A percentile compares a stretch with the other conserved stretches of the same genome.
These are phyloP conservation scores for Backusella westeae DNA, from an alignment of 192 early-diverging fungal genomes.

Conservation along the genomic window DNA sequence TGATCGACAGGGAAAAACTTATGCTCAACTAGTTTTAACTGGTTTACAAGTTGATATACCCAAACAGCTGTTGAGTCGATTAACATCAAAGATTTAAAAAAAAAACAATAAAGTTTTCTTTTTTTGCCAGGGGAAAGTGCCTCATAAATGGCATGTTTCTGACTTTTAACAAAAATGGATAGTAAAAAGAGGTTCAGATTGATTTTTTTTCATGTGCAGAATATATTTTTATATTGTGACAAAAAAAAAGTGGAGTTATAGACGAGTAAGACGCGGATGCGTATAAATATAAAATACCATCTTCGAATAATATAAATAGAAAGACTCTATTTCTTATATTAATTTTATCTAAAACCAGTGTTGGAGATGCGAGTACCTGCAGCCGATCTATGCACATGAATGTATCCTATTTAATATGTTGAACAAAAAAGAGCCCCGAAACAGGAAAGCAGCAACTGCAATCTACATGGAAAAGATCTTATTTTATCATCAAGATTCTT, in stretches of 20 bases:
- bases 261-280: background rate
- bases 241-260: background rate
- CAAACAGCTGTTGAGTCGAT: background rate
- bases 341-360: too few relatives aligned
- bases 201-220: background rate
- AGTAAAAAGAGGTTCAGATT: background rate
- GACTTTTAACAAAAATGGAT: background rate
- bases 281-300: background rate
- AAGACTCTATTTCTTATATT: background rate
- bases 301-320: background rate
- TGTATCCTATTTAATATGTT: background rate
- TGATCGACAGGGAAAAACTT: conserved; percentile 68
- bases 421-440: background rate
- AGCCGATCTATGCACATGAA: background rate
- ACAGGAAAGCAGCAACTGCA: background rate
- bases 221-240: background rate
- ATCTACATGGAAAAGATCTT: background rate
- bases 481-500: too few relatives aligned
- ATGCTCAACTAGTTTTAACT: conserved; percentile 59
- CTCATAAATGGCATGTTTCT: background rate
- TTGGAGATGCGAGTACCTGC: too few relatives aligned
- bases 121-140: background rate
- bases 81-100: background rate
- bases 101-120: background rate
- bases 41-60: conserved; percentile 52